A percentile compares a stretch with the other conserved stretches of the same genome.
phyloP scores from a whole-genome alignment of 768 basidiomycete genomes.

The Tubosaeta sp. region DNA sequence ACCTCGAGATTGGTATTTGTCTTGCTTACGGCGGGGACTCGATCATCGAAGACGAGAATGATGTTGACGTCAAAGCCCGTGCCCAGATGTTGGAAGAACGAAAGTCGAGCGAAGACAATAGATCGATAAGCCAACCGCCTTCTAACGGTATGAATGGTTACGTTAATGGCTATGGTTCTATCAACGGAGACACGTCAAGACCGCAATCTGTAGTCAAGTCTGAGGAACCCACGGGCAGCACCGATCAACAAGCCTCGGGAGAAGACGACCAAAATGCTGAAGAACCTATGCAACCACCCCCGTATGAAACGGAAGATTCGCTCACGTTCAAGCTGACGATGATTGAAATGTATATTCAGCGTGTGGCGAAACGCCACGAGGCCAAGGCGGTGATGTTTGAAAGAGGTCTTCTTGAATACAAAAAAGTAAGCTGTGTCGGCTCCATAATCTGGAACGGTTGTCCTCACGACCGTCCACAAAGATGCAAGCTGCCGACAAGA shows the following conservation, averaged over 20 bases:
- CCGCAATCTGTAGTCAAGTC: slow-evolving; percentile 31
- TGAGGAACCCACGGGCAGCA: slow-evolving; percentile 41
- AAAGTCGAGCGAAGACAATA: slow-evolving; percentile 19
- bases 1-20: slow-evolving; percentile 93
- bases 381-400: slow-evolving; percentile 90
- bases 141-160: slow-evolving; percentile 24
- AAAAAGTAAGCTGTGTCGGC: slow-evolving; percentile 59
- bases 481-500: slow-evolving; percentile 92
- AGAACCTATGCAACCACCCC: slow-evolving; percentile 66
- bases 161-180: slow-evolving; percentile 32
- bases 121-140: slow-evolving; percentile 21
- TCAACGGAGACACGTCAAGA: slow-evolving; percentile 34
- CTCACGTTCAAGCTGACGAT: slow-evolving; percentile 84
- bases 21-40: slow-evolving; percentile 80
- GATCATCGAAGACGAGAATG: slow-evolving; percentile 73
- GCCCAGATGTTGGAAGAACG: slow-evolving; percentile 40
- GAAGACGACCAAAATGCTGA: slow-evolving; percentile 60
- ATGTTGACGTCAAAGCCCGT: slow-evolving; percentile 61
- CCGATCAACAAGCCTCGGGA: slow-evolving; percentile 32
- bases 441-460: too few relatives aligned
- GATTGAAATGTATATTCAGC: slow-evolving; percentile 87
- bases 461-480: slow-evolving; percentile 29
- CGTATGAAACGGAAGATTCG: slow-evolving; percentile 80
- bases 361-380: slow-evolving; percentile 80
- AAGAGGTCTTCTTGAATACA: slow-evolving; percentile 86